Base-by-base conservation (phyloP, 768 basidiomycete genomes). In the Leucocoprinus birnbaumii region DNA sequence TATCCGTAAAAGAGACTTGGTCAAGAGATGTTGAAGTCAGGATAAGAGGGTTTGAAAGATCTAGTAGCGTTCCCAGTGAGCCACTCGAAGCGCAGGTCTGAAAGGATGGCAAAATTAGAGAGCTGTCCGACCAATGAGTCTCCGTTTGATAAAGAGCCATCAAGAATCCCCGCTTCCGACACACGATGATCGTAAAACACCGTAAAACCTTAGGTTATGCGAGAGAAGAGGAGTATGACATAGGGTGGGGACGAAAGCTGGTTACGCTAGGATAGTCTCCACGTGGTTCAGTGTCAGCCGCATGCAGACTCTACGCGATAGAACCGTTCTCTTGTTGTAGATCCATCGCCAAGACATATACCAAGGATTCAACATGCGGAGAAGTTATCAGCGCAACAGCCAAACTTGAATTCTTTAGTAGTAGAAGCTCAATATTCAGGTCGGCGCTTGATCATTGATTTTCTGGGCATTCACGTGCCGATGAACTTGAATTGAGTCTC, bases 71-170 rank as follows among this genome's bases (percentile, higher is more conserved):
- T 14, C 14, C 31, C 14, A 16, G 27, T 22, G 38, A 6, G 38
- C n/a, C 38, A 14, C n/a, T n/a, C 38, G 38, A 38, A 11, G 16
- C 8, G 8, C 3, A 38, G 38, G 38, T 38, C 38, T 16, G 38
- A 16, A 38, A 18, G 18, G 34, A 31, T 10, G 47, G 31, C 18
- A 51, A 34, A 27, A 31, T 18, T 11, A 51, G 38, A 42, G 50
- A 51, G 22, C 16, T 31, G 26, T 51, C 25, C n/a, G 50, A 51
- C 50, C 50, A 51, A 25, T 51, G 40, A 26, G 50, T n/a, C 22
- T 41, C 16, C 7, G 50, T 27, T 16, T 27, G 27, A 31, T 10
- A 43, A 24, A 51, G 50, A 1, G 50, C 50, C 50, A 51, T 51
- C n/a, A n/a, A 27, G 19, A 48, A 10, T 10, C 31, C 48, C 2